These are phyloP conservation scores for Dactylorhiza incarnata DNA, from an alignment of 106 monocot genomes.

Conservation along the genomic window DNA sequence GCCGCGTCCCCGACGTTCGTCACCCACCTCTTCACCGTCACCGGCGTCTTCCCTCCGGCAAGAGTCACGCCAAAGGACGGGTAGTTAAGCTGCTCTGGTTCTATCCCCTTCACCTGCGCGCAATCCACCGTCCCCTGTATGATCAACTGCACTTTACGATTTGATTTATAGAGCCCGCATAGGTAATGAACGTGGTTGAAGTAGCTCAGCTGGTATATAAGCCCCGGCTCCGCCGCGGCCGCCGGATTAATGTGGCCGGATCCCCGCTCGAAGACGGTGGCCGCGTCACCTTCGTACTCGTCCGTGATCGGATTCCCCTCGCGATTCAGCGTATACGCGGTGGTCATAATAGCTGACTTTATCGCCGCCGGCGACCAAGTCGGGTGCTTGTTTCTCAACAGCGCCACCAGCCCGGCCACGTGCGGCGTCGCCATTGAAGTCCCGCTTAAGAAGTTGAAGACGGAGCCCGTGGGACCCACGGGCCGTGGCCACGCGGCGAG, in stretches of 20 bases:
- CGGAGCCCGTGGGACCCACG: slow-evolving; percentile 16
- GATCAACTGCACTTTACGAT: background rate
- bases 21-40: slow-evolving; percentile 1
- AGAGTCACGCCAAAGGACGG: slow-evolving; percentile 5
- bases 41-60: background rate
- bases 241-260: slow-evolving; percentile 32
- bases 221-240: slow-evolving; percentile 26
- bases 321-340: slow-evolving; percentile 9
- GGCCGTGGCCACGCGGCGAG: slow-evolving; percentile 26
- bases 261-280: slow-evolving; percentile 30
- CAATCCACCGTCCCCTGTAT: background rate
- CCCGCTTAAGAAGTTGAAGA: slow-evolving; percentile 31
- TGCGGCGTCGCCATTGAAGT: slow-evolving; percentile 51
- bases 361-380: slow-evolving; percentile 36
- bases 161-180: slow-evolving; percentile 8
- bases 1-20: slow-evolving; percentile 8
- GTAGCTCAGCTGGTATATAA: slow-evolving; percentile 25
- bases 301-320: slow-evolving; percentile 13
- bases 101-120: background rate
- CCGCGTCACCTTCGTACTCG: slow-evolving; percentile 6
- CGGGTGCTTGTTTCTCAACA: slow-evolving; percentile 23
- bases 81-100: slow-evolving; percentile 11
- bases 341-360: slow-evolving; percentile 37
- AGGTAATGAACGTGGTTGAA: slow-evolving; percentile 36
- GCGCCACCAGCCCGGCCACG: slow-evolving; percentile 29